These are phyloP conservation scores for Coemansia sp. DNA, from an alignment of 192 early-diverging fungal genomes.

Conservation along the genomic window DNA sequence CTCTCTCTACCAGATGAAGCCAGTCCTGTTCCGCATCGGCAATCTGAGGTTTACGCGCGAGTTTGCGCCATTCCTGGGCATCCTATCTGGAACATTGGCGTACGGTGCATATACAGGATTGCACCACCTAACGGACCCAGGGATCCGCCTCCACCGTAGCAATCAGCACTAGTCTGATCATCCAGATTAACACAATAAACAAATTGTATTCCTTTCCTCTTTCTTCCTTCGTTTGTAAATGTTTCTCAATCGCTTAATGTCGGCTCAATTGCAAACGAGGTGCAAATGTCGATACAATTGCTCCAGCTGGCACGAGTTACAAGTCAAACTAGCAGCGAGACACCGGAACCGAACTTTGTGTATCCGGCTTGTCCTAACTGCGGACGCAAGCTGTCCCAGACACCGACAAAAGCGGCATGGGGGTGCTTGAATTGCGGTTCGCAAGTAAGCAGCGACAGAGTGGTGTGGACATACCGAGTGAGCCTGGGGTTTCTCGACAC, in stretches of 20 bases:
- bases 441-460: not conserved
- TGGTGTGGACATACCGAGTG: slow-evolving; percentile 32
- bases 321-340: too few relatives aligned
- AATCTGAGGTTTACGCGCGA: slow-evolving; percentile 15
- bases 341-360: slow-evolving; percentile 15
- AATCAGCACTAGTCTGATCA: slow-evolving; percentile 9
- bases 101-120: slow-evolving; percentile 26
- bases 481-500: not conserved
- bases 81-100: not conserved
- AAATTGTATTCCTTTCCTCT: not conserved
- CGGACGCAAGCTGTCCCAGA: slow-evolving; percentile 2
- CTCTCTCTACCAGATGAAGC: slow-evolving; percentile 1
- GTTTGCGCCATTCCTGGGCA: slow-evolving; percentile 5
- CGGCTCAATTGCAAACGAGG: too few relatives aligned
- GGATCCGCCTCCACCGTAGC: slow-evolving; percentile 23
- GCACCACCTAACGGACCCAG: slow-evolving; percentile 9
- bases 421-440: slow-evolving; percentile 11
- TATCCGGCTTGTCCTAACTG: slow-evolving; percentile 25
- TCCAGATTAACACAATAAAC: too few relatives aligned
- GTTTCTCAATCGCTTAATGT: not conserved
- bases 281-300: not conserved
- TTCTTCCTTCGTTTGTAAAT: not conserved
- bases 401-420: not conserved
- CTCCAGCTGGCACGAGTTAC: not conserved
- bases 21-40: slow-evolving; percentile 22